phyloP scores from a whole-genome alignment of 2,329 filamentous ascomycete species.

The Ceratocystiopsis sp. region DNA sequence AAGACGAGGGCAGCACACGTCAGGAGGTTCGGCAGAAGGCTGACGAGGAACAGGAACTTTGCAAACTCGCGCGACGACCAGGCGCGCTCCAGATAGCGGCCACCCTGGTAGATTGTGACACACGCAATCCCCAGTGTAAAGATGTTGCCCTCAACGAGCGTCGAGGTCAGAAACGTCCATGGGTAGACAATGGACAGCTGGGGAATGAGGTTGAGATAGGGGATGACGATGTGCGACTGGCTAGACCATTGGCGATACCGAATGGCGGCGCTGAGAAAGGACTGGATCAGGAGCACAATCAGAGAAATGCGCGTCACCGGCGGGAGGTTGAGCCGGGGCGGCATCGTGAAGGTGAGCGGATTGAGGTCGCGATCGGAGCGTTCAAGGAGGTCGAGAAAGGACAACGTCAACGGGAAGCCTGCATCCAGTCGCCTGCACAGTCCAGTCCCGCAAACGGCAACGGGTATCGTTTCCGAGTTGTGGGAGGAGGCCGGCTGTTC shows the following conservation, averaged over 20 bases:
- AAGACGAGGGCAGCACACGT: slow-evolving; percentile 56
- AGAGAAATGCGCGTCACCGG: slow-evolving; percentile 76
- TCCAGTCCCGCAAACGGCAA: too few relatives aligned
- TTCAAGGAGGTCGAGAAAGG: neutral
- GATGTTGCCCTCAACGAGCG: slow-evolving; percentile 83
- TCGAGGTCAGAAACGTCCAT: slow-evolving; percentile 78
- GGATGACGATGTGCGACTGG: slow-evolving; percentile 51
- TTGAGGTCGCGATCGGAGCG: neutral
- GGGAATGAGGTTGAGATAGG: slow-evolving; percentile 78
- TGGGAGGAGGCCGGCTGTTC: neutral
- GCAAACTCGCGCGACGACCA: slow-evolving; percentile 87
- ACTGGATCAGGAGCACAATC: slow-evolving; percentile 56
- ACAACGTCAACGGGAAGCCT: neutral
- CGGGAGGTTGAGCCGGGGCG: slow-evolving; percentile 76
- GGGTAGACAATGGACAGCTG: slow-evolving; percentile 72
- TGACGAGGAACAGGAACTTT: slow-evolving; percentile 67
- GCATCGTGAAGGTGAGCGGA: slow-evolving; percentile 33
- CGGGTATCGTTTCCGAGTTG: neutral
- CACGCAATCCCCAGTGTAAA: slow-evolving; percentile 67
- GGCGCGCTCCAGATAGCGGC: slow-evolving; percentile 84
- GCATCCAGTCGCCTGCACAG: too few relatives aligned
- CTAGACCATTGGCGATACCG: slow-evolving; percentile 52
- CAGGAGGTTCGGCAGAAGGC: slow-evolving; percentile 64
- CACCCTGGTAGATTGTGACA: slow-evolving; percentile 74
- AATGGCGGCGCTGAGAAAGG: slow-evolving; percentile 65